These are phyloP conservation scores for Aphanoascus verrucosus DNA, from an alignment of 2,329 filamentous ascomycete species.

Conservation along the genomic window DNA sequence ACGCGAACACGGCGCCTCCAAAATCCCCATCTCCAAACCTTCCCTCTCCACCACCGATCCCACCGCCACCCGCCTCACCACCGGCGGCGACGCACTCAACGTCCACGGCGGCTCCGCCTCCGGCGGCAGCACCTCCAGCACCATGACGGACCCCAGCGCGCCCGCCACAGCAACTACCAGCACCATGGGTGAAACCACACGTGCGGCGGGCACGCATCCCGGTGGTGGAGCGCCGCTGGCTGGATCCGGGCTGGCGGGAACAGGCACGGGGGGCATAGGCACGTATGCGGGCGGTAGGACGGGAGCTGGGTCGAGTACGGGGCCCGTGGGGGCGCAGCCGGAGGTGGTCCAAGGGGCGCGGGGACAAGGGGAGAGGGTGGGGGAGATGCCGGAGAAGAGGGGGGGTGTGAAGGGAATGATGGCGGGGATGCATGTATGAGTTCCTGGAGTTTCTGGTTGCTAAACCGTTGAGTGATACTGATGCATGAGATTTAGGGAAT, in stretches of 20 bases:
- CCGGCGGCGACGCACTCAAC: slow-evolving; percentile 3
- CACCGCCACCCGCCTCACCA: slow-evolving; percentile 3
- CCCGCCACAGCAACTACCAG: neutral
- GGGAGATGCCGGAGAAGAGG: neutral
- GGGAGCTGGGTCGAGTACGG: slow-evolving; percentile 1
- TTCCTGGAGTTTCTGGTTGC: neutral
- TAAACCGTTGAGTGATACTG: neutral
- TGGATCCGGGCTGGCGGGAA: neutral
- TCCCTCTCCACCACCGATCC: slow-evolving; percentile 2
- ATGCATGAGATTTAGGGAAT: slow-evolving; percentile 3
- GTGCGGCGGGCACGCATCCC: neutral
- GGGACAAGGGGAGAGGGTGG: neutral
- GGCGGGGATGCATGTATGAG: slow-evolving; percentile 7
- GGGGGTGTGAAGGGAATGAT: neutral
- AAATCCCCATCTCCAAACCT: slow-evolving; percentile 2
- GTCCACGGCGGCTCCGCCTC: neutral
- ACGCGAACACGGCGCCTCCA: slow-evolving; percentile 6
- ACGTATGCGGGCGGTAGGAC: neutral
- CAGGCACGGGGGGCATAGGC: neutral
- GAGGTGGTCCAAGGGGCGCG: too few relatives aligned
- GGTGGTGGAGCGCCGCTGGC: neutral
- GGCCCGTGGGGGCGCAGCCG: neutral
- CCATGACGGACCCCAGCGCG: neutral
- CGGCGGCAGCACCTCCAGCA: neutral
- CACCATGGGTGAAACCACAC: slow-evolving; percentile 5